phyloP scores from a whole-genome alignment of 495 filamentous ascomycete species.

The Penicillium manginii region DNA sequence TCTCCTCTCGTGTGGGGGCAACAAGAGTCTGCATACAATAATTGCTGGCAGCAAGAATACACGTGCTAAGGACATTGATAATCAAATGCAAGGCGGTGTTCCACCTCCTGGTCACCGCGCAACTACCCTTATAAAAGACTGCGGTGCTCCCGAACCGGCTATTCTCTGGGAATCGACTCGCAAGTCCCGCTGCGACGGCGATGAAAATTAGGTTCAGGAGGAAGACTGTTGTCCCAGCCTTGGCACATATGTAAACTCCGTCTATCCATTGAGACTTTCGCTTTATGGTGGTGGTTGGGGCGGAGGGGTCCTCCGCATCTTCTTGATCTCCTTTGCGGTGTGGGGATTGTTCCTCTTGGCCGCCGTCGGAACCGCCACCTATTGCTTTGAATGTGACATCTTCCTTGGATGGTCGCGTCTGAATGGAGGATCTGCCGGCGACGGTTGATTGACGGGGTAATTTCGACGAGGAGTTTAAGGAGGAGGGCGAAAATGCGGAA shows the following conservation, averaged over 20 bases:
- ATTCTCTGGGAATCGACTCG: conserved; percentile 1
- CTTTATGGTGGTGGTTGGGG: neutral
- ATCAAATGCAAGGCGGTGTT: conserved; percentile 25
- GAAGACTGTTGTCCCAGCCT: neutral
- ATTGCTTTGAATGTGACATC: neutral
- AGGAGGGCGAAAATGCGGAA: neutral
- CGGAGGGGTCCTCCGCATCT: neutral
- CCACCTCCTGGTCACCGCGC: conserved; percentile 12
- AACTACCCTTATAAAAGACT: conserved; percentile 8
- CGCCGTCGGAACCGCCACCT: neutral
- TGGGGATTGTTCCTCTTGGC: neutral
- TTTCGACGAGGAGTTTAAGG: neutral
- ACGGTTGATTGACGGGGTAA: neutral
- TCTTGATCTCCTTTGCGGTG: neutral
- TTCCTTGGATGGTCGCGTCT: neutral
- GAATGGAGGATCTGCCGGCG: neutral
- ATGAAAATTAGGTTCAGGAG: neutral
- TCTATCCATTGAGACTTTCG: neutral
- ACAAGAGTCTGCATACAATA: conserved; percentile 45
- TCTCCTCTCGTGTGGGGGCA: conserved; percentile 31
- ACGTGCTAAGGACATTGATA: conserved; percentile 39
- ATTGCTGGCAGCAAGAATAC: conserved; percentile 35
- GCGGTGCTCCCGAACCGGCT: neutral
- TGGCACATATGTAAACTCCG: neutral
- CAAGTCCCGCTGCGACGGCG: neutral